Evolutionary conservation across 495 filamentous ascomycete species (phyloP).

Genomic region (Penicillium parvum): DNA sequence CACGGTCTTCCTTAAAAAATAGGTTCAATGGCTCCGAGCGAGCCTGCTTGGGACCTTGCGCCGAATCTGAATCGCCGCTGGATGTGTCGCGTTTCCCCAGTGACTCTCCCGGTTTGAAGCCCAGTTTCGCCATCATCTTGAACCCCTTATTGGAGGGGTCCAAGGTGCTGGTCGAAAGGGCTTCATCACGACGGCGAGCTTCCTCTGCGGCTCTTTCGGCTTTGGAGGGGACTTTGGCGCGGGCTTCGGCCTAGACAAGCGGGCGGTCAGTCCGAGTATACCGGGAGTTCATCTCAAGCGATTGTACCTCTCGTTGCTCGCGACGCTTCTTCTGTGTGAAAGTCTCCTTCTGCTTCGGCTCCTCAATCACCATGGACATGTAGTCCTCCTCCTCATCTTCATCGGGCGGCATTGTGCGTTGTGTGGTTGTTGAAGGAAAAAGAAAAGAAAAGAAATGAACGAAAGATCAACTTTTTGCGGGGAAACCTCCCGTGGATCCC

Average conservation of each 20-base stretch:
- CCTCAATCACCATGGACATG: conserved; percentile 59
- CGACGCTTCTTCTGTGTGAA: conserved; percentile 53
- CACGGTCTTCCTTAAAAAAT: conserved; percentile 69
- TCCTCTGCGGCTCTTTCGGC: conserved; percentile 71
- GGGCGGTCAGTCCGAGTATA: not conserved
- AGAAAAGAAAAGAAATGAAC: not conserved
- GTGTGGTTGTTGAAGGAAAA: too few species aligned
- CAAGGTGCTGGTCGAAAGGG: conserved; percentile 65
- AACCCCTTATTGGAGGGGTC: conserved; percentile 70
- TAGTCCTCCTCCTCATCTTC: conserved; percentile 64
- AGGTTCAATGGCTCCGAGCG: conserved; percentile 64
- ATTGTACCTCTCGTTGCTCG: conserved; percentile 54
- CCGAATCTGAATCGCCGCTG: conserved; percentile 1
- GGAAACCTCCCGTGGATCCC: conserved; percentile 8
- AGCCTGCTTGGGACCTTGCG: conserved; percentile 16
- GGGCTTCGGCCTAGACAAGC: conserved; percentile 37
- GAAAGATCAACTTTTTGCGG: conserved; percentile 18
- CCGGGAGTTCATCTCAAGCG: conserved; percentile 19
- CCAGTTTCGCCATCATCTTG: conserved; percentile 95
- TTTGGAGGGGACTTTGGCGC: conserved; percentile 60
- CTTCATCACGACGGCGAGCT: conserved; percentile 65
- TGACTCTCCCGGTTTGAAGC: conserved; percentile 68
- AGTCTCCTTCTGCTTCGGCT: conserved; percentile 51
- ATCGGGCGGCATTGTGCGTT: conserved; percentile 39
- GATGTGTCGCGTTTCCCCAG: conserved; percentile 53